A percentile compares a stretch with the other conserved stretches of the same genome.
Evolutionary conservation across 768 basidiomycete genomes (phyloP).

Genomic region (Roridomyces roridus): DNA sequence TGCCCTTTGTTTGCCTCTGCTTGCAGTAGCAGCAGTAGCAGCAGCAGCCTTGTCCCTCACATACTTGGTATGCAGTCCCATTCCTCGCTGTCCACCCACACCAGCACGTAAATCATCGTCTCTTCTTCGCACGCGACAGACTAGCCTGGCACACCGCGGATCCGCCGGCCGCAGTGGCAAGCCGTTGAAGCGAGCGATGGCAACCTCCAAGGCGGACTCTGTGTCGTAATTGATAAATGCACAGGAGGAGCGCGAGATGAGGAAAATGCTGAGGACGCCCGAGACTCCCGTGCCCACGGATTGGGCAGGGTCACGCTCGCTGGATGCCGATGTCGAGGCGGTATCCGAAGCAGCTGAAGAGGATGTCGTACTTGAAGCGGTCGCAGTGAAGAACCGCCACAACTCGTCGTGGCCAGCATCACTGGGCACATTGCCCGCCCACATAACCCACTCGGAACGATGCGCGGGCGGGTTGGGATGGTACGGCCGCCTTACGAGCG

Average conservation of each 20-base stretch:
- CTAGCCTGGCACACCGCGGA: conserved; percentile 73
- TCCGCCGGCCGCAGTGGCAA: conserved; percentile 72
- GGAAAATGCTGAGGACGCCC: conserved; percentile 83
- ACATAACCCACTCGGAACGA: conserved; percentile 94
- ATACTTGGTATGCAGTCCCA: conserved; percentile 85
- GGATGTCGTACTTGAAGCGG: conserved; percentile 19
- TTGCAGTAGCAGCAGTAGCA: conserved; percentile 14
- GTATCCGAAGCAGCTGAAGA: too few species aligned
- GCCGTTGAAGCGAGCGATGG: conserved; percentile 79
- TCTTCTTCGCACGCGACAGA: conserved; percentile 81
- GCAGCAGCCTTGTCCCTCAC: conserved; percentile 62
- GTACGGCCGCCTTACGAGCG: conserved; percentile 46
- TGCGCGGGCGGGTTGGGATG: conserved; percentile 76
- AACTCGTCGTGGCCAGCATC: conserved; percentile 87
- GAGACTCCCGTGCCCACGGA: neutral
- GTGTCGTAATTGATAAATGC: conserved; percentile 90
- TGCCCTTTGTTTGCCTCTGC: too few species aligned
- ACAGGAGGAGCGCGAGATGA: conserved; percentile 94
- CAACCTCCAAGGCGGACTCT: conserved; percentile 63
- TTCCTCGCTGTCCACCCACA: conserved; percentile 89
- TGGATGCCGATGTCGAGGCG: neutral
- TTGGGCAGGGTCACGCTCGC: too few species aligned
- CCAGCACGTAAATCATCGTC: conserved; percentile 91
- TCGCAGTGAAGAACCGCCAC: conserved; percentile 79
- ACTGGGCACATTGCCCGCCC: conserved; percentile 91